These are phyloP conservation scores for Collybia sordida DNA, from an alignment of 768 basidiomycete species.

Conservation along the genomic window DNA sequence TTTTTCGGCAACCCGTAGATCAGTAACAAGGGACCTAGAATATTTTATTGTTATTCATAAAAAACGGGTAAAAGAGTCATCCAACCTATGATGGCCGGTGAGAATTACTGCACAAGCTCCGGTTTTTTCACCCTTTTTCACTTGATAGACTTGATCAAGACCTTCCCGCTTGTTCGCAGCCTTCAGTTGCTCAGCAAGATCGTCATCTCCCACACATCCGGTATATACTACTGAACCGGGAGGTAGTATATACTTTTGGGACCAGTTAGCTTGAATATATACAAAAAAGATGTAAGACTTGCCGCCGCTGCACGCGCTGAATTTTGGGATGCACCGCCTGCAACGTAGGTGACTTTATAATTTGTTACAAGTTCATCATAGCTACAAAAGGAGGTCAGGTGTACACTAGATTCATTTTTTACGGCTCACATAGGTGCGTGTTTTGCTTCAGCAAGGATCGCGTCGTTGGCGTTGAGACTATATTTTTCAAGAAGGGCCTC, in stretches of 20 bases:
- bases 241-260: conserved; percentile 84
- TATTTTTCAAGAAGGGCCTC: conserved; percentile 89
- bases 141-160: conserved; percentile 83
- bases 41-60: neutral
- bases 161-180: conserved; percentile 92
- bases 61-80: neutral
- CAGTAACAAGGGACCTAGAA: conserved; percentile 86
- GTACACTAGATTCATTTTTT: neutral
- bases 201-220: conserved; percentile 92
- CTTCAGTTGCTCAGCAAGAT: conserved; percentile 86
- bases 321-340: conserved; percentile 97
- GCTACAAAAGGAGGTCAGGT: conserved; percentile 37
- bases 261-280: conserved; percentile 1
- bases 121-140: conserved; percentile 84
- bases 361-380: conserved; percentile 86
- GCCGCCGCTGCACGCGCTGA: conserved; percentile 96
- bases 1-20: conserved; percentile 85
- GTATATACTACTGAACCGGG: conserved; percentile 87
- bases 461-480: conserved; percentile 89
- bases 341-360: conserved; percentile 83
- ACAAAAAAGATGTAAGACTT: conserved; percentile 26
- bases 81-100: conserved; percentile 88
- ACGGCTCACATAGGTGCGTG: conserved; percentile 77
- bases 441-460: conserved; percentile 90
- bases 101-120: conserved; percentile 97